A percentile compares a stretch with the other conserved stretches of the same genome.
Conservation (phyloP, 495 filamentous ascomycete genomes). For the Darksidea phi region DNA sequence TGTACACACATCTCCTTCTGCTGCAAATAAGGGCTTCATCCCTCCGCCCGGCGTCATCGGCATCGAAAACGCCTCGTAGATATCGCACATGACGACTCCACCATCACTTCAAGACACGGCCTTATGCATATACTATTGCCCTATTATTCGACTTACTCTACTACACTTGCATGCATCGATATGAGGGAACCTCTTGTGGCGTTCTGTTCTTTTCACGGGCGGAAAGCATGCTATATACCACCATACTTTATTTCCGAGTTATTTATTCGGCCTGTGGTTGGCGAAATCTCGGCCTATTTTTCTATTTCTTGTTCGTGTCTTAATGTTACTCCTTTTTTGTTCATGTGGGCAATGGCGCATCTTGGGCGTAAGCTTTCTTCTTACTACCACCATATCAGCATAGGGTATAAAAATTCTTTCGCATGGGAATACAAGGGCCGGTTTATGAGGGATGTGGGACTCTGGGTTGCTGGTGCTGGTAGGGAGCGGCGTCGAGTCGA, state of each 20-base stretch:
- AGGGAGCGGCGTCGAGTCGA: no score
- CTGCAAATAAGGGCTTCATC: conserved; percentile 23
- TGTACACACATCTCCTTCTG: conserved; percentile 28
- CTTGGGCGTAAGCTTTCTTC: no score
- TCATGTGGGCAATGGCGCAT: no score
- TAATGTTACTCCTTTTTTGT: no score
- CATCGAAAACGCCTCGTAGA: conserved; percentile 29
- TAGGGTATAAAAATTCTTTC: no score
- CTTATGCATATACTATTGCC: conserved; percentile 15
- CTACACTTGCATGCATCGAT: conserved; percentile 19
- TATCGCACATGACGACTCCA: background rate
- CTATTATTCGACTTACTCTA: conserved; percentile 4
- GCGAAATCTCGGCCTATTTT: no score
- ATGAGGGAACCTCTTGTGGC: background rate
- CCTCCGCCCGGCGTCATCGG: conserved; percentile 17
- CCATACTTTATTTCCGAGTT: conserved; percentile 1
- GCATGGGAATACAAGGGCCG: no score
- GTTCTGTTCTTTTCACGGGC: background rate
- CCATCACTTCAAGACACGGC: conserved; percentile 9
- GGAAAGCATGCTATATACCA: conserved; percentile 32
- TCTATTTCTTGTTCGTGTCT: no score
- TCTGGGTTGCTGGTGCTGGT: no score
- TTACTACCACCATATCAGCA: no score
- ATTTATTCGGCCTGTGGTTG: no score
- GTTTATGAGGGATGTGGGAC: no score